Percentiles rank a stretch among this genome's conserved stretches.
Conservation (phyloP, 352 stramenopile genomes). For the Pythium aphanidermatum region DNA sequence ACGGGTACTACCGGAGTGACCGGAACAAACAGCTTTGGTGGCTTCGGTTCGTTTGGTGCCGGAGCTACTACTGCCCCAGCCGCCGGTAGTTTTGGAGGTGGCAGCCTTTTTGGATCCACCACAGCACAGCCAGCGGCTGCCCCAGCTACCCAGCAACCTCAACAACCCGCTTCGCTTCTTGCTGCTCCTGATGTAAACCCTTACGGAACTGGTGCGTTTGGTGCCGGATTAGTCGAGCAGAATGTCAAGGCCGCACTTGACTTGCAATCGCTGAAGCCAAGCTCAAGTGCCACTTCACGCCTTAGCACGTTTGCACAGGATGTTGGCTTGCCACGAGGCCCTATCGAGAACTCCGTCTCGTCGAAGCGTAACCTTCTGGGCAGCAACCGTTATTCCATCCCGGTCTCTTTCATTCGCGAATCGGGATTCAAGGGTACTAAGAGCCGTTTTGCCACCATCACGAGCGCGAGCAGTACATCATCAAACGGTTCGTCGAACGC, state of each 20-base stretch:
- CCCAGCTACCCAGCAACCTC: slow-evolving; percentile 6
- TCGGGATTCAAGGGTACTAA: slow-evolving; percentile 66
- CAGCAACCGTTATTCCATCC: slow-evolving; percentile 33
- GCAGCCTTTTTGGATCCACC: slow-evolving; percentile 4
- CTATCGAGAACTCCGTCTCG: slow-evolving; percentile 43
- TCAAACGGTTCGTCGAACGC: slow-evolving; percentile 10
- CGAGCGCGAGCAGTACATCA: slow-evolving; percentile 17
- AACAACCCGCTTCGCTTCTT: slow-evolving; percentile 25
- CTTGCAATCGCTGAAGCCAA: slow-evolving; percentile 15
- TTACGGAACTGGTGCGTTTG: slow-evolving; percentile 48
- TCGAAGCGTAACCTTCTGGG: slow-evolving; percentile 49
- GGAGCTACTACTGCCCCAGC: slow-evolving; percentile 1
- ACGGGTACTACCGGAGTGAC: background rate
- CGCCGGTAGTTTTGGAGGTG: slow-evolving; percentile 3
- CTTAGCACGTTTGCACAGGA: slow-evolving; percentile 57
- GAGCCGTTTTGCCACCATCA: slow-evolving; percentile 52
- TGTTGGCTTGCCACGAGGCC: slow-evolving; percentile 57
- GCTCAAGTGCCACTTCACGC: slow-evolving; percentile 41
- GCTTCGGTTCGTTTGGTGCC: slow-evolving; percentile 20
- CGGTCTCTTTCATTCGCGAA: slow-evolving; percentile 67
- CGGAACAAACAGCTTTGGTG: slow-evolving; percentile 4
- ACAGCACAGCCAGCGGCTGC: background rate
- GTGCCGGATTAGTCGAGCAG: slow-evolving; percentile 42
- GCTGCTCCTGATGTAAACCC: slow-evolving; percentile 45
- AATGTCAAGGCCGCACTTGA: slow-evolving; percentile 26